Percentiles rank a stretch among this genome's conserved stretches.
Evolutionary conservation across 345 rosid genomes (phyloP).

Genomic region (Gossypium australe): DNA sequence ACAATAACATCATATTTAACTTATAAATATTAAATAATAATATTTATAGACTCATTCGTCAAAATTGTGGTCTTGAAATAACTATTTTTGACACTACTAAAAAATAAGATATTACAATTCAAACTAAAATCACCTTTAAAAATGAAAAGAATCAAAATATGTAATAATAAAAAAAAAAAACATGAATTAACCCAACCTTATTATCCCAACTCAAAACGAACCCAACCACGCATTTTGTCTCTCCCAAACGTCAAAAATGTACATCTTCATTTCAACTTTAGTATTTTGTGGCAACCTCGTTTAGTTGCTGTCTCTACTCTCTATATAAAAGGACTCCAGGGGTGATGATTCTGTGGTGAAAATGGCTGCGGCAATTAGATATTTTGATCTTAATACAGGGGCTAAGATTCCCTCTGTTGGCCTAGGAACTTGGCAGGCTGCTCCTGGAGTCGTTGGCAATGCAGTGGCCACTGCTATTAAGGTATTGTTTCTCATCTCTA

Average conservation of each 20-base stretch:
- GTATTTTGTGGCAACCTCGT: background rate
- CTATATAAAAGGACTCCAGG: background rate
- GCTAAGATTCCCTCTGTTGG: slow-evolving; percentile 56
- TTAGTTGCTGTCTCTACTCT: background rate
- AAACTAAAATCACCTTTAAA: too few species aligned
- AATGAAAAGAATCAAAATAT: too few species aligned
- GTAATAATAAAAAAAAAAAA: too few species aligned
- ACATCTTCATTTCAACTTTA: background rate
- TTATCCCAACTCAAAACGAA: too few species aligned
- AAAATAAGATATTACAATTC: too few species aligned
- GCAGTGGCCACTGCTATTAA: slow-evolving; percentile 4
- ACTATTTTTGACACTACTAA: too few species aligned
- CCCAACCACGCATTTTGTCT: background rate
- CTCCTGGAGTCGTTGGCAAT: slow-evolving; percentile 4
- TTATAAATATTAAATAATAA: too few species aligned
- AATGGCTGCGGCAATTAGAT: slow-evolving; percentile 43
- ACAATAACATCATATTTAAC: too few species aligned
- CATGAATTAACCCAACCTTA: background rate
- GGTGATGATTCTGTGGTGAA: background rate
- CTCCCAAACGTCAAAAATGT: background rate
- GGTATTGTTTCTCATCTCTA: background rate
- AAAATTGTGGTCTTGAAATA: too few species aligned
- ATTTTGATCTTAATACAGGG: slow-evolving; percentile 40
- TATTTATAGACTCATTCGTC: fast-evolving
- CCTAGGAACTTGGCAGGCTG: slow-evolving; percentile 27